These are phyloP conservation scores for Epichloe bromicola DNA, from an alignment of 2,329 filamentous ascomycete genomes.

Conservation along the genomic window DNA sequence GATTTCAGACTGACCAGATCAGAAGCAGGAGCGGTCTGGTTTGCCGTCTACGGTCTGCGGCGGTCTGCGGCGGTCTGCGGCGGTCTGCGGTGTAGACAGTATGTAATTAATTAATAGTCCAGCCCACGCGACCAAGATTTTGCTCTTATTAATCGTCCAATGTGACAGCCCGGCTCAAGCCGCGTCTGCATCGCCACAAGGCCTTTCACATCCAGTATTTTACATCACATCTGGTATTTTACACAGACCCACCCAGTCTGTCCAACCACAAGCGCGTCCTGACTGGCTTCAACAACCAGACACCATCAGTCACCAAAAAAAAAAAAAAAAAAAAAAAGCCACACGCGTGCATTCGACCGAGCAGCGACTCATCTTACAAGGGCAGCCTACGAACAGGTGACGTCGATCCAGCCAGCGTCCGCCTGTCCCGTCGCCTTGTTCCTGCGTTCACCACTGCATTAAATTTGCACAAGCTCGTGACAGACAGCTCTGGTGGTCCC, in stretches of 20 bases:
- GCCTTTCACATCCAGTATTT: background rate
- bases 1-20: too few species aligned
- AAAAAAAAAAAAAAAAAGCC: constrained; percentile 3
- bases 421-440: background rate
- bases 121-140: background rate
- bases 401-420: constrained; percentile 1
- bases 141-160: background rate
- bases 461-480: background rate
- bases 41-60: too few species aligned
- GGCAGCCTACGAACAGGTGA: constrained; percentile 3
- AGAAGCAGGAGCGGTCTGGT: too few species aligned
- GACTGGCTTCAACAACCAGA: constrained; percentile 1
- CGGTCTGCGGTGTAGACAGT: too few species aligned
- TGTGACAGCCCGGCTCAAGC: background rate
- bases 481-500: background rate
- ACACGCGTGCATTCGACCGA: constrained; percentile 3
- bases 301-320: background rate
- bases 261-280: constrained; percentile 5
- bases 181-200: background rate
- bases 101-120: too few species aligned
- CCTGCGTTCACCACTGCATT: background rate
- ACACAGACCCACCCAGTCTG: background rate
- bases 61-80: too few species aligned
- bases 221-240: background rate
- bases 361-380: background rate